Evolutionary conservation across 2,329 filamentous ascomycete species (phyloP), one percentile per base, ranked within the genome.

Genomic region (Pseudogymnoascus sp.): DNA sequence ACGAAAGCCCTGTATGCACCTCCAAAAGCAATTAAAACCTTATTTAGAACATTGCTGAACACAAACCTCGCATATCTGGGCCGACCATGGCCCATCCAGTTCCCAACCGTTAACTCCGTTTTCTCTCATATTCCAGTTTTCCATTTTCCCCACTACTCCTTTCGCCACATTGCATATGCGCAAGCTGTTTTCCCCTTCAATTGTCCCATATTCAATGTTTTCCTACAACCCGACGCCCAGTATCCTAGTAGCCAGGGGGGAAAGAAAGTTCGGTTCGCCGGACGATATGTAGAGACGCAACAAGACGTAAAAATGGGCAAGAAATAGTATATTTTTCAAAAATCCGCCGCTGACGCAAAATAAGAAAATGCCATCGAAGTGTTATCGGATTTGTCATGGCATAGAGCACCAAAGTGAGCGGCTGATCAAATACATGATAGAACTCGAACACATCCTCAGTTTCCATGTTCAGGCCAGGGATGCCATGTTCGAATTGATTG

Each of bases 261-360:
- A 31, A 33, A 13, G 48, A 55, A 10, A 55, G 18, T 55, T 55
- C 27, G 48, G 31, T 55, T 18, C 33, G 48, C 48, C 21, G 29
- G n/a, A 18, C 12, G 15, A 33, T 55, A 55, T 55, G 48, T 55
- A 55, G 48, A 55, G 42, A 52, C 42, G 42, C 25, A 48, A 48
- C 25, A 52, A 52, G 45, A 52, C 25, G 45, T 55, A 55, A 55
- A 55, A 55, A 55, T 55, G 5, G 48, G 27, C 48, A 55, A 55
- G n/a, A 33, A 55, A 55, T 33, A 33, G 48, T 33, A 55, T 55
- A 33, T 55, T 33, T 55, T 55, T 55, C 48, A 55, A 55, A 55
- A 55, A 18, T 21, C 48, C 29, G 48, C 48, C 48, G 29, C 48
- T 55, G 29, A 55, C 33, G 48, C 48, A 55, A 52, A 52, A 21